Evolutionary conservation across 805 yeast species (phyloP).

Genomic region (Yarrowia sp.): DNA sequence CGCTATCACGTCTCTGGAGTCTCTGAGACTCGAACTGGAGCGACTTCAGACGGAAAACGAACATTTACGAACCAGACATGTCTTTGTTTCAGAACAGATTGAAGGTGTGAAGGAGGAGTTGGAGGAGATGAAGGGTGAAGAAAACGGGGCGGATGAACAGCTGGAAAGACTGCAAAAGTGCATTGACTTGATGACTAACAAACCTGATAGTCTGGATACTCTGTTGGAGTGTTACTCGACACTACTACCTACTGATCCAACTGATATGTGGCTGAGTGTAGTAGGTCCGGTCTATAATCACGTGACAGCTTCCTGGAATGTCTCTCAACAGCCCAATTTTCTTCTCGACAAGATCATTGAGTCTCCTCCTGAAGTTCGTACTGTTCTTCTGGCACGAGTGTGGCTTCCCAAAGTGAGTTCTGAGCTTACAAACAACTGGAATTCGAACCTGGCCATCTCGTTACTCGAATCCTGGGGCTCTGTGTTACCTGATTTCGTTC

Average conservation of each 20-base stretch:
- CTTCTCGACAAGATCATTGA: constrained; percentile 25
- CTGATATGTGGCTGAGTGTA: constrained; percentile 19
- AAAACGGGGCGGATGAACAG: background rate
- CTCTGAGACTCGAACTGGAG: constrained; percentile 20
- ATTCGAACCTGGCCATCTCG: constrained; percentile 53
- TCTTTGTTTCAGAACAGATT: constrained; percentile 24
- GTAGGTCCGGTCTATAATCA: background rate
- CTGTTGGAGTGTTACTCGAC: background rate
- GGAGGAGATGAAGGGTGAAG: constrained; percentile 5
- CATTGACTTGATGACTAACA: constrained; percentile 3
- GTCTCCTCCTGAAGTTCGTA: background rate
- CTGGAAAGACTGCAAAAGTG: constrained; percentile 7
- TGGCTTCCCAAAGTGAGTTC: constrained; percentile 52
- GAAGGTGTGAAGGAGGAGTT: constrained; percentile 41
- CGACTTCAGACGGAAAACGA: constrained; percentile 22
- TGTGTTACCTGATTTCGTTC: constrained; percentile 49
- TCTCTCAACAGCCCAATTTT: constrained; percentile 14
- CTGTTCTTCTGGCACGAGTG: constrained; percentile 47
- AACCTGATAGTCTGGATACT: constrained; percentile 3
- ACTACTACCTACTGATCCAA: background rate
- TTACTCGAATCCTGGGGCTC: constrained; percentile 55
- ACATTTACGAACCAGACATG: constrained; percentile 23
- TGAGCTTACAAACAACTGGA: constrained; percentile 52
- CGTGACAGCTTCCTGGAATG: constrained; percentile 6
- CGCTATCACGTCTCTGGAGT: constrained; percentile 25